These are phyloP conservation scores for Termitomyces titanicus DNA, from an alignment of 768 basidiomycete genomes.

Conservation along the genomic window DNA sequence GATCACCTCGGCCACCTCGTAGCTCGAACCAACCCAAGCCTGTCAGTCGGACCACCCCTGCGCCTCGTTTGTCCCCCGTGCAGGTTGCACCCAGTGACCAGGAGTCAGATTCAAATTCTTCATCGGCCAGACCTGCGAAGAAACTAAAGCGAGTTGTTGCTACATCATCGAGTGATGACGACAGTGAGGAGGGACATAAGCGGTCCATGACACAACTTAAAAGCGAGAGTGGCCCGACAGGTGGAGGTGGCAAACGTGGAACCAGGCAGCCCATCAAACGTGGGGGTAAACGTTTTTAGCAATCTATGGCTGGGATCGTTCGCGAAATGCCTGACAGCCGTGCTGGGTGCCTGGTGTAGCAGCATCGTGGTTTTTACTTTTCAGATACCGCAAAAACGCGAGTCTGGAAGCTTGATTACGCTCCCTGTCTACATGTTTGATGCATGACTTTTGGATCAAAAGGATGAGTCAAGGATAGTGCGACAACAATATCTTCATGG, in stretches of 20 bases:
- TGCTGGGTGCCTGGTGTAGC: background rate
- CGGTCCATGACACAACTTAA: constrained; percentile 37
- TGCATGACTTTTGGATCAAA: background rate
- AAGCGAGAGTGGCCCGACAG: constrained; percentile 22
- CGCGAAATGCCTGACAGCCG: too few relatives aligned
- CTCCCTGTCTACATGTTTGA: background rate
- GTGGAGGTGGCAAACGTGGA: constrained; percentile 37
- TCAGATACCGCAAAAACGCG: background rate
- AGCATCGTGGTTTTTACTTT: background rate
- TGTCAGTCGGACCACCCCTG: constrained; percentile 4
- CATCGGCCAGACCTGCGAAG: constrained; percentile 46
- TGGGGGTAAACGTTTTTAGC: constrained; percentile 68
- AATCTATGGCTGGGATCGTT: background rate
- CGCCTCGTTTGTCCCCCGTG: background rate
- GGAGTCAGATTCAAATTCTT: constrained; percentile 47
- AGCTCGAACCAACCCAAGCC: background rate
- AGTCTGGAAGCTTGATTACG: background rate
- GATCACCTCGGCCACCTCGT: background rate
- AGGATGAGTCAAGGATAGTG: background rate
- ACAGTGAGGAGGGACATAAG: constrained; percentile 55
- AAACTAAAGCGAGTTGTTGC: constrained; percentile 41
- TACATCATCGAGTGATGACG: constrained; percentile 44
- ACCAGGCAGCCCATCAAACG: constrained; percentile 74
- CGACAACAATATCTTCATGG: background rate
- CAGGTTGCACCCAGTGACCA: background rate